phyloP scores from a whole-genome alignment of 345 rosid species.

The Heritiera fomes region DNA sequence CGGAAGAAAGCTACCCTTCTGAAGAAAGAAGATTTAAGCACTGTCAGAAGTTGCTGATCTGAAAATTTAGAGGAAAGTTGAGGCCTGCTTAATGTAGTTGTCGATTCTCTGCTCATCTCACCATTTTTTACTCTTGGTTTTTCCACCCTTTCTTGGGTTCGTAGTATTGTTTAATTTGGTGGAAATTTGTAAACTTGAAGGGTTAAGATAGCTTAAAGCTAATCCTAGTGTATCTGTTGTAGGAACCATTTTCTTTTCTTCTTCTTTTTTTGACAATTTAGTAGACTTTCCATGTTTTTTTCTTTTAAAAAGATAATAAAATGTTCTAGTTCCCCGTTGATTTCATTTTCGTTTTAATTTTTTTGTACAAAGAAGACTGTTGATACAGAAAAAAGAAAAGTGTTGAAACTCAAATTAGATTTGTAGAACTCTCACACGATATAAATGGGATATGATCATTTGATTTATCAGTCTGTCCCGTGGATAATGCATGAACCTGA shows the following conservation, averaged over 20 bases:
- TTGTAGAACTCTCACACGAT: too few relatives aligned
- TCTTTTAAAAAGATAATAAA: background rate
- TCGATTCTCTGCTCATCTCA: constrained; percentile 6
- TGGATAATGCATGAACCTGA: background rate
- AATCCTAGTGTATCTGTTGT: constrained; percentile 3
- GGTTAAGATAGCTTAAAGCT: background rate
- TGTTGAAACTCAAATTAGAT: too few relatives aligned
- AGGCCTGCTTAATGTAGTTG: background rate
- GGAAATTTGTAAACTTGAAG: background rate
- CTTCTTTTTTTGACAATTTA: background rate
- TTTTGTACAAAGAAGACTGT: too few relatives aligned
- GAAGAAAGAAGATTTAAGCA: background rate
- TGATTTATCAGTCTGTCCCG: background rate
- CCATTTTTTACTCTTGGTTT: background rate
- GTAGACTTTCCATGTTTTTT: background rate
- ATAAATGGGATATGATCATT: too few relatives aligned
- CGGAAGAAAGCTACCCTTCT: constrained; percentile 1
- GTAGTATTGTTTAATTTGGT: background rate
- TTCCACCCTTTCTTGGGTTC: background rate
- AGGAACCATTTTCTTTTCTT: background rate
- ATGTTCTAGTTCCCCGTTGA: background rate
- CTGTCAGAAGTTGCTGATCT: background rate
- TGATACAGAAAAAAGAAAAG: too few relatives aligned
- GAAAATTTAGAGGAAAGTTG: background rate
- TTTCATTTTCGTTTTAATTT: background rate